Conservation (phyloP, 192 early-diverging fungal genomes). For the Lobosporangium transversale region DNA sequence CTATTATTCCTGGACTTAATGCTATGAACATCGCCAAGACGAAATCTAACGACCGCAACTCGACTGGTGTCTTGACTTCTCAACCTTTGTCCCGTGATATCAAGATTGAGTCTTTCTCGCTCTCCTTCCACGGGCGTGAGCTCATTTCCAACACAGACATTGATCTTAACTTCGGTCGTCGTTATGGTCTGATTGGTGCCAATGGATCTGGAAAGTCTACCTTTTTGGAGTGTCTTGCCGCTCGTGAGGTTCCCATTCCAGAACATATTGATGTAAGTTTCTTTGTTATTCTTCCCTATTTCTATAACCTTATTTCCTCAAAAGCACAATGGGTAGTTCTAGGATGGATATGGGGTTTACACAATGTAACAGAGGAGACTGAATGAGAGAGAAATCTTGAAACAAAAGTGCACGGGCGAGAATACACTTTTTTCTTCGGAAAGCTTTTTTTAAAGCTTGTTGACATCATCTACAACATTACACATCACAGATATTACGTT, state of each 20-base stretch:
- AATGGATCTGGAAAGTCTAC: conserved; percentile 98
- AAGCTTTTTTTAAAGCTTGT: not conserved
- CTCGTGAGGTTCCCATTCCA: conserved; percentile 95
- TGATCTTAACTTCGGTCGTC: conserved; percentile 98
- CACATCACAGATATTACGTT: conserved; percentile 6
- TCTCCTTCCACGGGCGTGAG: conserved; percentile 93
- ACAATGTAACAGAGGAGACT: too few species aligned
- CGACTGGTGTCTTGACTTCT: conserved; percentile 92
- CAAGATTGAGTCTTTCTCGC: conserved; percentile 95
- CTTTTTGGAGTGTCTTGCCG: conserved; percentile 91
- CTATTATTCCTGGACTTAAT: conserved; percentile 28
- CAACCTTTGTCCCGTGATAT: conserved; percentile 91
- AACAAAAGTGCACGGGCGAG: not conserved
- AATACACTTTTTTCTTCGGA: too few species aligned
- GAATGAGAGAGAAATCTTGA: too few species aligned
- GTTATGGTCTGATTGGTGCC: conserved; percentile 94
- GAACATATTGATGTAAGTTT: conserved; percentile 90
- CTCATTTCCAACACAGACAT: conserved; percentile 94
- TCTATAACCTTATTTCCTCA: too few species aligned
- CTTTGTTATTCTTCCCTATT: conserved; percentile 1
- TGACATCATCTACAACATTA: conserved; percentile 4
- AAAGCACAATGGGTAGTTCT: too few species aligned
- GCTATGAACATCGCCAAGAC: conserved; percentile 66
- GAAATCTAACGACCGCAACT: conserved; percentile 83
- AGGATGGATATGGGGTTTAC: too few species aligned